Conservation (phyloP, 345 rosid genomes). For the Eucalyptus regnans region DNA sequence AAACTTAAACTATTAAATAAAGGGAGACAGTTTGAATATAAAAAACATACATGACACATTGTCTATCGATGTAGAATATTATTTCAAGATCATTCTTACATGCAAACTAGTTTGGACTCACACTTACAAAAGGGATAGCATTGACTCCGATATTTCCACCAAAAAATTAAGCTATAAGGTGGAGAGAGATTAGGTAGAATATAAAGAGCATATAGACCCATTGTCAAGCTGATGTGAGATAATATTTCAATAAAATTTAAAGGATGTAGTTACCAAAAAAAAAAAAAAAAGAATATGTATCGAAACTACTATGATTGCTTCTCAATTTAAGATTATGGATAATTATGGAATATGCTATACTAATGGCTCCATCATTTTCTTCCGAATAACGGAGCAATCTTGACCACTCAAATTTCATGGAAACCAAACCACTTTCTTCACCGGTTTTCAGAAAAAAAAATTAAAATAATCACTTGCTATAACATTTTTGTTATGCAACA, state of each 20-base stretch:
- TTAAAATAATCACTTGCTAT: too few species aligned
- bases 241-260: not conserved
- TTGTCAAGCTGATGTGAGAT: not conserved
- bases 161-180: not conserved
- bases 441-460: too few species aligned
- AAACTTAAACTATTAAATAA: not conserved
- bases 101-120: not conserved
- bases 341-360: too few species aligned
- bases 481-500: too few species aligned
- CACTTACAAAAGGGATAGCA: not conserved
- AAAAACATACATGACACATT: not conserved
- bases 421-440: too few species aligned
- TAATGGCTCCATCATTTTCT: too few species aligned
- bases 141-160: fast-evolving
- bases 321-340: not conserved
- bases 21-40: not conserved
- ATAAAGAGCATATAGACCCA: not conserved
- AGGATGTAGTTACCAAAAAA: not conserved
- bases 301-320: not conserved
- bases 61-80: not conserved
- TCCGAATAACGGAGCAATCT: too few species aligned
- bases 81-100: not conserved
- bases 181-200: not conserved
- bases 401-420: too few species aligned
- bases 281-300: too few species aligned